These are phyloP conservation scores for Phaeodactylum tricornutum DNA, from an alignment of 108 stramenopile species.

Conservation along the genomic window DNA sequence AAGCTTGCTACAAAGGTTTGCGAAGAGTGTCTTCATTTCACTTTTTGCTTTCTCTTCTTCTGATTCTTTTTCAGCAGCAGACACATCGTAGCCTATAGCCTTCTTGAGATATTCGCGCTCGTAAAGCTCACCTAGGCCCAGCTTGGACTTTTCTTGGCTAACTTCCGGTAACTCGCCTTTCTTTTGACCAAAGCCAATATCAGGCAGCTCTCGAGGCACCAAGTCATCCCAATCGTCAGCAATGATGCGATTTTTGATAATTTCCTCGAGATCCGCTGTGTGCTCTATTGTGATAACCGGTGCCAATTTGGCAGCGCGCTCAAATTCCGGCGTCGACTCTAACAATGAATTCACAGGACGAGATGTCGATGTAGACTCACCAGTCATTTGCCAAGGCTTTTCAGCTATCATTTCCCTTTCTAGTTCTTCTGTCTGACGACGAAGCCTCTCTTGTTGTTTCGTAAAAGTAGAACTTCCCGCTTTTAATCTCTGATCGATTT, in stretches of 20 bases:
- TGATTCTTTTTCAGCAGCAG: constrained; percentile 64
- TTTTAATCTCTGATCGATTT: not conserved
- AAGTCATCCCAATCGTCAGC: constrained; percentile 97
- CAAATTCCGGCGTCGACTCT: constrained; percentile 91
- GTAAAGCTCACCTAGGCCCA: constrained; percentile 93
- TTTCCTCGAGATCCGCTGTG: constrained; percentile 76
- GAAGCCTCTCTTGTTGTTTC: constrained; percentile 51
- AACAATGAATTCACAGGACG: constrained; percentile 89
- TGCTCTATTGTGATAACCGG: constrained; percentile 87
- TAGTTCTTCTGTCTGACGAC: constrained; percentile 70
- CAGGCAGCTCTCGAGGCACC: constrained; percentile 81
- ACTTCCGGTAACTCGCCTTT: constrained; percentile 86
- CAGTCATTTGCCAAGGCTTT: constrained; percentile 94
- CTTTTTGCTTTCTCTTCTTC: constrained; percentile 80
- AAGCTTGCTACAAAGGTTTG: constrained; percentile 83
- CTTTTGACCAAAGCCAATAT: constrained; percentile 58
- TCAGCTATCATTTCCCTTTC: constrained; percentile 91
- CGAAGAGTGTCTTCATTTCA: constrained; percentile 80
- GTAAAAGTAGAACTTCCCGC: too few relatives aligned
- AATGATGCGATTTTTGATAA: constrained; percentile 86
- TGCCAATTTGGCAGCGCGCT: constrained; percentile 80
- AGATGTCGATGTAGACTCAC: constrained; percentile 68
- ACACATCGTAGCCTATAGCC: constrained; percentile 72
- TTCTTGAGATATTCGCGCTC: constrained; percentile 92
- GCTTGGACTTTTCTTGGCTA: constrained; percentile 94